These are phyloP conservation scores for Fusarium concolor DNA, from an alignment of 2,329 filamentous ascomycete genomes.

Conservation along the genomic window DNA sequence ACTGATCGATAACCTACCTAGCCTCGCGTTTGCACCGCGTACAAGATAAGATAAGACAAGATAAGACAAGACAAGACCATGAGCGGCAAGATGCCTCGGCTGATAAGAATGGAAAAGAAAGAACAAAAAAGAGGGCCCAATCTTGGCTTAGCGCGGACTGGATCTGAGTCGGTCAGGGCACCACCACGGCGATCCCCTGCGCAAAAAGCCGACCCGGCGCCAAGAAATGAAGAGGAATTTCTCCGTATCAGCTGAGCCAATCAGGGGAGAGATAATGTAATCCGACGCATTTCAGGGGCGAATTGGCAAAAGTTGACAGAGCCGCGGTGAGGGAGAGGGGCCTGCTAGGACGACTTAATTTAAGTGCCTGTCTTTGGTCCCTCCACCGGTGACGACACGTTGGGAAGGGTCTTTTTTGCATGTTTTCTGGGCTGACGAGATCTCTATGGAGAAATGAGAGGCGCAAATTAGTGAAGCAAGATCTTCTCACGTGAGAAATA, in stretches of 20 bases:
- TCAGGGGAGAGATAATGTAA: conserved; percentile 44
- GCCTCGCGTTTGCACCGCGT: conserved; percentile 22
- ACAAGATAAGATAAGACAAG: conserved; percentile 22
- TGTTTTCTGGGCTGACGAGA: conserved; percentile 1
- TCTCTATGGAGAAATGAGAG: background rate
- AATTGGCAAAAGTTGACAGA: conserved; percentile 40
- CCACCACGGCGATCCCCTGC: conserved; percentile 38
- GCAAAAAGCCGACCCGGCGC: conserved; percentile 34
- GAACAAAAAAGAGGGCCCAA: conserved; percentile 44
- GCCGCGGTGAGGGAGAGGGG: conserved; percentile 41
- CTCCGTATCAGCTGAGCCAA: conserved; percentile 41
- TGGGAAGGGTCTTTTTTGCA: conserved; percentile 27
- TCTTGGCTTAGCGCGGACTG: conserved; percentile 44
- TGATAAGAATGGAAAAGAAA: conserved; percentile 21
- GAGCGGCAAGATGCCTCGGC: background rate
- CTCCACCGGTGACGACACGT: conserved; percentile 37
- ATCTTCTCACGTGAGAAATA: conserved; percentile 12
- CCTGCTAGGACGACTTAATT: conserved; percentile 37
- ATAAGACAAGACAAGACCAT: too few species aligned
- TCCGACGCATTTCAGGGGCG: conserved; percentile 45
- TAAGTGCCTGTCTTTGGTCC: conserved; percentile 24
- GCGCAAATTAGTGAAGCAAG: background rate
- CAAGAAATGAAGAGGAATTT: conserved; percentile 40
- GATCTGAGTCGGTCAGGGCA: conserved; percentile 42
- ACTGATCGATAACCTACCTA: conserved; percentile 3